Percentiles rank a stretch among this genome's conserved stretches.
Evolutionary conservation across 1,284 basidiomycete genomes (phyloP).

Genomic region (Leccinum fallax): DNA sequence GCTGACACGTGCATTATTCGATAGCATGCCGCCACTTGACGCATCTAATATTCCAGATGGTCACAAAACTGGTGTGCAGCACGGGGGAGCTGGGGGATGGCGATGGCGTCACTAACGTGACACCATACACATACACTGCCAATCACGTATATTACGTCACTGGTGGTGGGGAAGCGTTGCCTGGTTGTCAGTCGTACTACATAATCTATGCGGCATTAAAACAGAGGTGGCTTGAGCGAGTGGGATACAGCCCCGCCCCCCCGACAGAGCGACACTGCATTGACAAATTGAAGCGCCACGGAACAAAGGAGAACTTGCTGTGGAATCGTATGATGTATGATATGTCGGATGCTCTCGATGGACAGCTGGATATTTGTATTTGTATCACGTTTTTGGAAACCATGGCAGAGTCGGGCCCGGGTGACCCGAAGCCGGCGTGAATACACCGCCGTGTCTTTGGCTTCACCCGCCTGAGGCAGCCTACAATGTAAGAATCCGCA

Average conservation of each 20-base stretch:
- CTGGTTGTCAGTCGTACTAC: background rate
- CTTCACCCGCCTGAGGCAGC: background rate
- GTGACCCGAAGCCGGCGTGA: background rate
- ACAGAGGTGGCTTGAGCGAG: background rate
- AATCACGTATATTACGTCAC: background rate
- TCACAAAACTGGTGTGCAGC: background rate
- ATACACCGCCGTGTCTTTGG: background rate
- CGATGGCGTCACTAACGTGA: background rate
- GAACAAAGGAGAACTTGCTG: conserved; percentile 2
- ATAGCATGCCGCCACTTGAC: background rate
- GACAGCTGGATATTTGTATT: no score
- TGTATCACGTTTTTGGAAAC: no score
- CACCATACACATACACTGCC: no score
- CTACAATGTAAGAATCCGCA: background rate
- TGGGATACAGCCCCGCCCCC: background rate
- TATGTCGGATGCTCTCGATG: background rate
- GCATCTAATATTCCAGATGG: background rate
- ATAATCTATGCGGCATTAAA: background rate
- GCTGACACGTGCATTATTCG: background rate
- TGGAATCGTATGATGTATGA: background rate
- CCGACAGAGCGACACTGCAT: background rate
- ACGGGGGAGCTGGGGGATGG: background rate
- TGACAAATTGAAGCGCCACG: background rate
- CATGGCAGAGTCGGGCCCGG: background rate
- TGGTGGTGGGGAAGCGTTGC: background rate